Base-by-base conservation (phyloP, 306 rosid genomes). In the Cicer judaicum region DNA sequence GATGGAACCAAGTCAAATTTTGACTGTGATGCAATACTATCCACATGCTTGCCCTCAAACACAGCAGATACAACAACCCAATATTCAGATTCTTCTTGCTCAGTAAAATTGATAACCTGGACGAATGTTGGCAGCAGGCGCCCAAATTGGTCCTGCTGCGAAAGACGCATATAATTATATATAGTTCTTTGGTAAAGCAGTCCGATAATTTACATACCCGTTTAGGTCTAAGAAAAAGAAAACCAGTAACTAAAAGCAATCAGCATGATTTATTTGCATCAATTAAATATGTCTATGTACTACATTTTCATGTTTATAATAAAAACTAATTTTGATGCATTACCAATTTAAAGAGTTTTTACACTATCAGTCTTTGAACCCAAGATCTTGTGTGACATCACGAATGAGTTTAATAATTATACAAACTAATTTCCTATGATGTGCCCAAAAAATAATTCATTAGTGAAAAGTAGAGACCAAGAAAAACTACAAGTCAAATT, bases 131-230 rank as follows among this genome's bases (percentile, higher is more conserved):
- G 93, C 54, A 93, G 83, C 68, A 93, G 84, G 71, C 98, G 89
- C 53, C 96, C 98, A 83, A 88, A 93, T 76, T 89, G 98, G 74
- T 93, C 97, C 91, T 89, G 86, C 97, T 93, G 96, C 90, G 62
- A 34, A 73, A 73, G 55, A 48, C 41, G 43, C 65, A 72, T 60
- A 66, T 43, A 68, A 38, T 57, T 43, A 70, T 48, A 56, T 43
- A n/a, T 72, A 72, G 46, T 39, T 76, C 74, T 79, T 41, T 54
- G 71, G 50, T 70, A 70, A 34, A 60, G 57, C 64, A 70, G 36
- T 52, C 48, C 21, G 44, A 57, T 76, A 19, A 71, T 70, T 38
- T 71, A 40, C 71, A 76, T 64, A 40, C 73, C 50, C 11, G 8
- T 8, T 10, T 15, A 19, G 55, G 44, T 61, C 78, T 57, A 46